phyloP scores from a whole-genome alignment of 2,329 filamentous ascomycete genomes.

The Raffaelea ambrosiae region DNA sequence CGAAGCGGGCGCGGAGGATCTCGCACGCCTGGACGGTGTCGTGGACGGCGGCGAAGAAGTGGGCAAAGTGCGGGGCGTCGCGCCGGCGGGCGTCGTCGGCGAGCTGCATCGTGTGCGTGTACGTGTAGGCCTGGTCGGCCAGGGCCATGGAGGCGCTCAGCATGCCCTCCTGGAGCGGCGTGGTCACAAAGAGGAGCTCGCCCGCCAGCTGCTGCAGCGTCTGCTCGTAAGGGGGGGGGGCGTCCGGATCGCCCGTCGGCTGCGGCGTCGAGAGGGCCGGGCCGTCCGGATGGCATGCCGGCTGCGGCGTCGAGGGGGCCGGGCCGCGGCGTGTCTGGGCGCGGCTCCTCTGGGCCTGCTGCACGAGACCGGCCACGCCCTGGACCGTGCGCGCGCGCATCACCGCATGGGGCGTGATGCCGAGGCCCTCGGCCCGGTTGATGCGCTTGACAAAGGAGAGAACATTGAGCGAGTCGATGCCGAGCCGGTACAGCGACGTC shows the following conservation, averaged over 20 bases:
- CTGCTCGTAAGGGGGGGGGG: slow-evolving; percentile 6
- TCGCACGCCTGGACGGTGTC: slow-evolving; percentile 16
- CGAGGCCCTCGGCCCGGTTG: slow-evolving; percentile 8
- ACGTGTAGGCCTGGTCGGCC: slow-evolving; percentile 14
- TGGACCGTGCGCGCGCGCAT: slow-evolving; percentile 15
- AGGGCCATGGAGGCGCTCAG: slow-evolving; percentile 16
- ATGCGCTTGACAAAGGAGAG: slow-evolving; percentile 13
- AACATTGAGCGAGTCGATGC: slow-evolving; percentile 16
- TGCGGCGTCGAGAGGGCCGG: too few species aligned
- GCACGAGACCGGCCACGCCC: slow-evolving; percentile 12
- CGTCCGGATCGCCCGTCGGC: too few species aligned
- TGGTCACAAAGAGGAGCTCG: slow-evolving; percentile 16
- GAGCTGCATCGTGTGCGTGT: slow-evolving; percentile 15
- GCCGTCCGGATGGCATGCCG: neutral
- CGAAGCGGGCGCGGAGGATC: slow-evolving; percentile 16
- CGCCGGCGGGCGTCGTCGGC: slow-evolving; percentile 7
- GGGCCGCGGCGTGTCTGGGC: too few species aligned
- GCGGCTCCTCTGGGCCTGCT: neutral
- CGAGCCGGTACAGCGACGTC: slow-evolving; percentile 14
- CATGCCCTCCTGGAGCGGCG: slow-evolving; percentile 18
- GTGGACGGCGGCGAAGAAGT: slow-evolving; percentile 13
- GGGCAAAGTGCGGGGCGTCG: slow-evolving; percentile 10
- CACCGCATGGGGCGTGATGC: slow-evolving; percentile 13
- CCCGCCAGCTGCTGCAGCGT: slow-evolving; percentile 10
- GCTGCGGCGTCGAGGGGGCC: too few species aligned